Evolutionary conservation across 169 alveolate genomes (phyloP), one percentile per base, ranked within the genome.

Genomic region (Cryptosporidium tyzzeri): DNA sequence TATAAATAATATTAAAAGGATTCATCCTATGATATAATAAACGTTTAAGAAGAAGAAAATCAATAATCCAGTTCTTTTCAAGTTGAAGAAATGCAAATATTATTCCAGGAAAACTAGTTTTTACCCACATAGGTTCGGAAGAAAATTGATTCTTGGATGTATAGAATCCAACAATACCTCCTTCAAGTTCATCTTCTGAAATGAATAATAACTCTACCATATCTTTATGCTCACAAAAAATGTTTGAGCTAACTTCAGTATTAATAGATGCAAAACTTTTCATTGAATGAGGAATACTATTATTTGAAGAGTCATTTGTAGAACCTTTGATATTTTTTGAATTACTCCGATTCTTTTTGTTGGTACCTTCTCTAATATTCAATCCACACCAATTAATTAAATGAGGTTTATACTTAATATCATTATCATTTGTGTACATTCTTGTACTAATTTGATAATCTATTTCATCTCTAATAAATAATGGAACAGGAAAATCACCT

Each of bases 61-160:
- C 89, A 9, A 80, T 80, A 29, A 80, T 62, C 89, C 89, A 80
- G 67, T 62, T 80, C 31, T 80, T 80, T 29, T 80, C 89, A n/a
- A 80, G 67, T 29, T 80, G 89, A 39, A 80, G 75, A 65, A 41
- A 80, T 3, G 89, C 89, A 62, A 65, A 80, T 5, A 80, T 80
- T 0, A 80, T 35, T 1, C 89, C 75, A 41, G 89, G 89, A 16
- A 65, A 62, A 33, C 89, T 80, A 6, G 75, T 65, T 44, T 80
- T 80, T 16, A 80, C 75, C 89, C 89, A 80, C 89, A 80, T 80
- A 14, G 89, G 89, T 48, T 62, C 75, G 4, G 75, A 61, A 31
- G 65, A 16, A n/a, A 62, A 39, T 16, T 80, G 62, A 26, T 59
- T 50, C 48, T 48, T 80, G 10, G 89, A 80, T 9, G 89, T 80